Evolutionary conservation across 192 early-diverging fungal genomes (phyloP).

Genomic region (Entomortierella chlamydospora): DNA sequence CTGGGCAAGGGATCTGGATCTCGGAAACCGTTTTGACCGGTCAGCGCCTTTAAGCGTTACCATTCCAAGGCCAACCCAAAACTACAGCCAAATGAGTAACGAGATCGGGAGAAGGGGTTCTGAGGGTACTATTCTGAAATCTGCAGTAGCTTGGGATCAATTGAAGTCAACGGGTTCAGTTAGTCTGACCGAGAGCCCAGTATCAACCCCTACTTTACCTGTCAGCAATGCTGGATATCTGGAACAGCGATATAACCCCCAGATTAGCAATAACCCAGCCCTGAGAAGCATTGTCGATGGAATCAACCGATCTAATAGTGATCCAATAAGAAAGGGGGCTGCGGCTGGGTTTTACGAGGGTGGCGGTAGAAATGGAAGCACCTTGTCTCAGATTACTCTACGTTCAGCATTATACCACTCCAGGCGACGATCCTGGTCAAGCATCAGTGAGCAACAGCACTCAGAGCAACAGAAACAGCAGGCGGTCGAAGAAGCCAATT

Average conservation of each 20-base stretch:
- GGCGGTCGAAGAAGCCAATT: conserved; percentile 1
- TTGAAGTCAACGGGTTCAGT: background rate
- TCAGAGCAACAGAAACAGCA: background rate
- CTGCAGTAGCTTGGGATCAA: conserved; percentile 36
- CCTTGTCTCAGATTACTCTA: background rate
- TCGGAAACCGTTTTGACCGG: background rate
- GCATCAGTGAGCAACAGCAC: conserved; percentile 20
- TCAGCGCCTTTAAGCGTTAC: background rate
- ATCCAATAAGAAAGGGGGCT: background rate
- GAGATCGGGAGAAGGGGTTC: background rate
- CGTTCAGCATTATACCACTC: conserved; percentile 2
- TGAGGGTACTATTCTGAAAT: conserved; percentile 16
- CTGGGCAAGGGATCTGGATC: background rate
- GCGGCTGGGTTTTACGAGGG: background rate
- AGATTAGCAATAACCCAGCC: conserved; percentile 4
- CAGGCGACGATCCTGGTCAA: conserved; percentile 29
- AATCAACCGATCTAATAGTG: background rate
- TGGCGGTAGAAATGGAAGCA: background rate
- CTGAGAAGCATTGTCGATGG: conserved; percentile 6
- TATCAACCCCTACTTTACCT: background rate
- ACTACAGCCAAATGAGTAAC: background rate
- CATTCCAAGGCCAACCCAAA: background rate
- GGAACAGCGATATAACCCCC: conserved; percentile 30
- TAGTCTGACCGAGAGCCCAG: background rate
- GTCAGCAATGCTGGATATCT: conserved; percentile 2